phyloP scores from a whole-genome alignment of 2,329 filamentous ascomycete species.

The Ilyonectria mors-panacis region DNA sequence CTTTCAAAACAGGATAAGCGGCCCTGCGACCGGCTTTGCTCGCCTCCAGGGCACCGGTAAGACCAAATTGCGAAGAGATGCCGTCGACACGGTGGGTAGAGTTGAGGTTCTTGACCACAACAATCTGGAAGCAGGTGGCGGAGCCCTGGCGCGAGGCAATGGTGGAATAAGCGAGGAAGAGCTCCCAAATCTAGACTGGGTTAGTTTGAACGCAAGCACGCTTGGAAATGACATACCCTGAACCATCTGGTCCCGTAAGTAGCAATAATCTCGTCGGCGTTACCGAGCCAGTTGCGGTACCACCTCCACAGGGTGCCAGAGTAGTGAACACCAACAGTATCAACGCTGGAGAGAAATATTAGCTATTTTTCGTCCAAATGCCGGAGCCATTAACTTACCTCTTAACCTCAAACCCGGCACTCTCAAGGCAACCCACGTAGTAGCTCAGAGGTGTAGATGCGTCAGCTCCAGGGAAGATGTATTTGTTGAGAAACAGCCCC shows the following conservation, averaged over 20 bases:
- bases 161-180: conserved; percentile 88
- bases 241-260: conserved; percentile 96
- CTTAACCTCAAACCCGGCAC: conserved; percentile 79
- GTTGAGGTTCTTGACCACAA: conserved; percentile 91
- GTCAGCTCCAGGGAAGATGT: conserved; percentile 95
- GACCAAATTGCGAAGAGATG: conserved; percentile 76
- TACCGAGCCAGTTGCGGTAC: conserved; percentile 97
- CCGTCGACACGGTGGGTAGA: conserved; percentile 86
- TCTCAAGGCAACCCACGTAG: conserved; percentile 85
- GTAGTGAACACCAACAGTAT: conserved; percentile 95
- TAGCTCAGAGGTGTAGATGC: conserved; percentile 91
- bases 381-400: conserved; percentile 49
- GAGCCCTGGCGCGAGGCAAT: conserved; percentile 88
- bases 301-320: conserved; percentile 95
- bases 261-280: conserved; percentile 88
- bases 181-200: conserved; percentile 85
- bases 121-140: conserved; percentile 90
- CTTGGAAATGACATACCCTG: conserved; percentile 71
- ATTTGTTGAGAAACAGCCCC: conserved; percentile 99
- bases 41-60: conserved; percentile 71
- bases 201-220: conserved; percentile 34
- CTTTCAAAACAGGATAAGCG: conserved; percentile 12
- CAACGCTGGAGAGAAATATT: conserved; percentile 63
- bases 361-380: not conserved
- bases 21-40: conserved; percentile 49